Conservation (phyloP, 768 basidiomycete genomes). For the Hydnomerulius pinastri region DNA sequence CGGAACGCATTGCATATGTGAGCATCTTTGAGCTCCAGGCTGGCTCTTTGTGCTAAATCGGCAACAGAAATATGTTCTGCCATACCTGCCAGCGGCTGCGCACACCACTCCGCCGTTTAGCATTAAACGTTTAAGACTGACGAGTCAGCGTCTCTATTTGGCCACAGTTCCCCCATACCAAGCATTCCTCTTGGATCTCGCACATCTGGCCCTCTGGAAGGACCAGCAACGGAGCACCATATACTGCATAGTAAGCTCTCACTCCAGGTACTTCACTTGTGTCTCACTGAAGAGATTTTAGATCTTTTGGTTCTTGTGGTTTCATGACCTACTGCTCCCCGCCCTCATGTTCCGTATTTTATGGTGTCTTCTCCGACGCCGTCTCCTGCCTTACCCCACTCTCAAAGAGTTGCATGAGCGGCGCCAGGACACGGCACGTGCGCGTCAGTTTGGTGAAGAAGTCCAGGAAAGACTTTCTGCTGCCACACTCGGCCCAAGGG, state of each 20-base stretch:
- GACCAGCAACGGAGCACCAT: slow-evolving; percentile 45
- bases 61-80: slow-evolving; percentile 43
- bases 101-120: slow-evolving; percentile 50
- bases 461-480: slow-evolving; percentile 48
- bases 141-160: slow-evolving; percentile 57
- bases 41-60: slow-evolving; percentile 12
- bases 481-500: slow-evolving; percentile 50
- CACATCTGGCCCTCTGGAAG: slow-evolving; percentile 56
- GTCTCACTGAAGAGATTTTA: slow-evolving; percentile 24
- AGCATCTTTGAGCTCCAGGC: slow-evolving; percentile 10
- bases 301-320: slow-evolving; percentile 69
- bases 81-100: slow-evolving; percentile 45
- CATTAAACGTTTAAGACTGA: slow-evolving; percentile 51
- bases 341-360: slow-evolving; percentile 49
- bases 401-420: slow-evolving; percentile 54
- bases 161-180: slow-evolving; percentile 51
- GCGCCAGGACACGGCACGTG: slow-evolving; percentile 47
- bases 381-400: slow-evolving; percentile 56
- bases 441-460: slow-evolving; percentile 53
- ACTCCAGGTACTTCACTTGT: not conserved
- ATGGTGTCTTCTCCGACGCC: slow-evolving; percentile 49
- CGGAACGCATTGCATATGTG: slow-evolving; percentile 29
- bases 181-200: slow-evolving; percentile 41
- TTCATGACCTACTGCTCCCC: slow-evolving; percentile 55
- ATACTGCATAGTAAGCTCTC: slow-evolving; percentile 51